These are phyloP conservation scores for Epichloe uncinata DNA, from an alignment of 2,329 filamentous ascomycete species.

Conservation along the genomic window DNA sequence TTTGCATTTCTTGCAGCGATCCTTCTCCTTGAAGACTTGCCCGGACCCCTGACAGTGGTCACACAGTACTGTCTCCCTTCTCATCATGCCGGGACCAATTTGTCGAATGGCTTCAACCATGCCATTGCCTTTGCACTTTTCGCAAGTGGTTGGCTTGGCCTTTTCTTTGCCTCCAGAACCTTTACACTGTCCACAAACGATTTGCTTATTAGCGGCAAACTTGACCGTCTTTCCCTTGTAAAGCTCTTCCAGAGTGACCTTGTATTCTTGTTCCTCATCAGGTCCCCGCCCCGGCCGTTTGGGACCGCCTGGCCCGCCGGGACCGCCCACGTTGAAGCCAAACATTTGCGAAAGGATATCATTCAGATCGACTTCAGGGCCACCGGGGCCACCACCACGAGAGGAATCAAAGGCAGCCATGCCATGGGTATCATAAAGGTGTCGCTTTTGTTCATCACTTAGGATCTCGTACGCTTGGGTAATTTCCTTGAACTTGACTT, in stretches of 20 bases:
- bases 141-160: slow-evolving; percentile 70
- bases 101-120: slow-evolving; percentile 65
- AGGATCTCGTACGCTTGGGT: slow-evolving; percentile 97
- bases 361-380: slow-evolving; percentile 70
- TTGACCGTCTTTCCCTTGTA: slow-evolving; percentile 99
- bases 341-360: slow-evolving; percentile 94
- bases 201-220: slow-evolving; percentile 89
- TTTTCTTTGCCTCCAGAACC: slow-evolving; percentile 86
- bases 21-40: slow-evolving; percentile 84
- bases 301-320: slow-evolving; percentile 39
- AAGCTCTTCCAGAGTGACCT: slow-evolving; percentile 82
- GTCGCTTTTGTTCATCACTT: slow-evolving; percentile 84
- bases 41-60: slow-evolving; percentile 77
- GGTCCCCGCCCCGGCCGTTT: slow-evolving; percentile 56
- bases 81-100: slow-evolving; percentile 76
- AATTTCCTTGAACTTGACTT: slow-evolving; percentile 83
- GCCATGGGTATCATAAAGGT: slow-evolving; percentile 84
- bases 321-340: slow-evolving; percentile 53
- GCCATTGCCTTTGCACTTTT: slow-evolving; percentile 71
- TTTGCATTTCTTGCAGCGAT: slow-evolving; percentile 98
- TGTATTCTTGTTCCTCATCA: slow-evolving; percentile 82
- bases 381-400: slow-evolving; percentile 49
- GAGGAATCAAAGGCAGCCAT: slow-evolving; percentile 89
- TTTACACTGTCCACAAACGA: slow-evolving; percentile 77
- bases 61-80: slow-evolving; percentile 67